Percentiles rank a stretch among this genome's conserved stretches.
These are phyloP conservation scores for Klebsormidium nitens DNA, from an alignment of 139 green algal genomes.

Conservation along the genomic window DNA sequence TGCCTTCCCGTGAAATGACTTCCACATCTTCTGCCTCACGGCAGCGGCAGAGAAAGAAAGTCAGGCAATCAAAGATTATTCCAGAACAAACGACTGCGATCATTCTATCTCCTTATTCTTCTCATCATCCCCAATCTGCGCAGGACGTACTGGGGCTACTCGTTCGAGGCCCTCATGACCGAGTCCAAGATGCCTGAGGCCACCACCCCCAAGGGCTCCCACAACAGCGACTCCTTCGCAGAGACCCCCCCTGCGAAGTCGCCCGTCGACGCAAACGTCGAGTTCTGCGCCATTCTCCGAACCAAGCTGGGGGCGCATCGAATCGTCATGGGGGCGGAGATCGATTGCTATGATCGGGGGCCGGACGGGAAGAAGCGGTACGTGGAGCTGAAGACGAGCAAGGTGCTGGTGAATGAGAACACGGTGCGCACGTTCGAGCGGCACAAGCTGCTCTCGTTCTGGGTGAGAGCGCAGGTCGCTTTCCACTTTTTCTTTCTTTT, in stretches of 20 bases:
- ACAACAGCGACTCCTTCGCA: too few relatives aligned
- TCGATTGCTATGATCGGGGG: slow-evolving; percentile 37
- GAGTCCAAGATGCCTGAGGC: neutral
- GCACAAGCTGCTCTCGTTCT: slow-evolving; percentile 22
- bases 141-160: slow-evolving; percentile 35
- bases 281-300: slow-evolving; percentile 36
- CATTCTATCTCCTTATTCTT: too few relatives aligned
- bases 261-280: slow-evolving; percentile 34
- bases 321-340: slow-evolving; percentile 36
- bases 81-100: too few relatives aligned
- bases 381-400: slow-evolving; percentile 33
- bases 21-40: too few relatives aligned
- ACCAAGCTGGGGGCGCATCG: slow-evolving; percentile 32
- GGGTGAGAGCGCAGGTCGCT: too few relatives aligned
- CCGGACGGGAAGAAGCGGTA: neutral
- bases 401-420: neutral
- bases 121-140: too few relatives aligned
- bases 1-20: too few relatives aligned
- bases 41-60: too few relatives aligned
- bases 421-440: slow-evolving; percentile 9
- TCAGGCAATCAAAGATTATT: too few relatives aligned
- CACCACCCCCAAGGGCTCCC: too few relatives aligned
- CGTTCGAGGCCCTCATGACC: slow-evolving; percentile 28
- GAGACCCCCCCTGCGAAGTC: too few relatives aligned
- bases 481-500: too few relatives aligned